Base-by-base conservation (phyloP, 345 rosid genomes). In the Sonneratia caseolaris region DNA sequence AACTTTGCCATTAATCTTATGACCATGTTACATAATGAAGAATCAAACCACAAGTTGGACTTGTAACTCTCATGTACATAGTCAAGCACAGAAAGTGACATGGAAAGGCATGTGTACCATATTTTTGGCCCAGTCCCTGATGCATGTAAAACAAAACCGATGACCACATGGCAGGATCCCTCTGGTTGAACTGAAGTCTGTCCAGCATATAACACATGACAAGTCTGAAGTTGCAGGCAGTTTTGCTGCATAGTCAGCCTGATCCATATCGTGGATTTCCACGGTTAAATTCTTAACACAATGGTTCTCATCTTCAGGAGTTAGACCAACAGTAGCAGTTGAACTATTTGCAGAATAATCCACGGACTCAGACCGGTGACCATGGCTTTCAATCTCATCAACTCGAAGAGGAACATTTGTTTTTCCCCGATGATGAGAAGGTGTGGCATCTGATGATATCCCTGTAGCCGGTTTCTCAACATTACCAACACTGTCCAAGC, bases 131-230 rank as follows among this genome's bases (percentile, higher is more conserved):
- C 99, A 92, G 40, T 81, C 68, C 70, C 85, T 84, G 81, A 95
- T 95, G 82, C 98, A 95, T 1, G 86, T 82, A 84, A 87, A 95
- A 78, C 99, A 95, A 87, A 92, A 95, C 72, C 97, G 87, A 80
- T 95, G 99, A 65, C 98, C 97, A 76, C 99, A 95, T 65, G 92
- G 84, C 82, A 95, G 81, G 64, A 90, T 72, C 69, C 97, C 99
- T 78, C 99, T 90, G 40, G 87, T 95, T 75, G 92, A 76, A 78
- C 93, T 82, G 74, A 89, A 92, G 66, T 91, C 97, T 1, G 96
- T 95, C 94, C 87, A 88, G 75, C 99, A 95, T 84, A 95, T 95
- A 72, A 82, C 87, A 76, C 99, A 95, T 32, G 99, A 90, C 72
- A 90, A 82, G 14, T 88, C 88, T 64, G 72, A 15, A 74, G 91